Conservation (phyloP, 2,329 filamentous ascomycete genomes). For the Fusarium agapanthi region DNA sequence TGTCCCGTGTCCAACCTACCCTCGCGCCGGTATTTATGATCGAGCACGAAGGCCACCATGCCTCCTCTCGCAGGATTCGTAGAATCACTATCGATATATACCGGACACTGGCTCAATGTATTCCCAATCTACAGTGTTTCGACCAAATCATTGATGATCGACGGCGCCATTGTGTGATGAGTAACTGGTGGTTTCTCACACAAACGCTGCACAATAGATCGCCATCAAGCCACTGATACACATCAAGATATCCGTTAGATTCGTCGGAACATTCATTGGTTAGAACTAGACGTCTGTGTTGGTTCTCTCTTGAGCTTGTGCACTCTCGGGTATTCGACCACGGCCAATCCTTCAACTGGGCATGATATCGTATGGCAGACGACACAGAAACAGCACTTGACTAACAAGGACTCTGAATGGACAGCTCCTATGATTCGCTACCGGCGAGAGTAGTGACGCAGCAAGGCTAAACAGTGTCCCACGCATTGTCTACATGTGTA, state of each 20-base stretch:
- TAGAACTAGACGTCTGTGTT: neutral
- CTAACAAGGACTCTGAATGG: neutral
- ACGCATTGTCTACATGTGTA: neutral
- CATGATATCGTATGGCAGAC: neutral
- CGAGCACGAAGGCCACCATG: neutral
- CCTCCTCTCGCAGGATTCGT: neutral
- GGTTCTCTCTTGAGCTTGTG: neutral
- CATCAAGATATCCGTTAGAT: neutral
- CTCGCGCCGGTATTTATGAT: conserved; percentile 11
- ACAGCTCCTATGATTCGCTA: neutral
- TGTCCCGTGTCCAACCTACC: neutral
- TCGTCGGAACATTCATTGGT: neutral
- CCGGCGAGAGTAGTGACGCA: neutral
- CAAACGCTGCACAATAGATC: conserved; percentile 2
- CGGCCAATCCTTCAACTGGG: neutral
- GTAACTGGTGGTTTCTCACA: conserved; percentile 2
- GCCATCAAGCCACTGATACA: conserved; percentile 16
- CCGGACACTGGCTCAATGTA: neutral
- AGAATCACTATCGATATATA: neutral
- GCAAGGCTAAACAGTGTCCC: conserved; percentile 14
- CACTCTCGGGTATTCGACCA: conserved; percentile 3
- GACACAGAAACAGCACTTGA: neutral
- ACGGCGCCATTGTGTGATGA: conserved; percentile 19
- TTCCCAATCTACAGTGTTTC: conserved; percentile 1
- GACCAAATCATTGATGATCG: neutral